Percentiles rank a stretch among this genome's conserved stretches.
Evolutionary conservation across 331 rosid genomes (phyloP).

Genomic region (Malus hybrid): DNA sequence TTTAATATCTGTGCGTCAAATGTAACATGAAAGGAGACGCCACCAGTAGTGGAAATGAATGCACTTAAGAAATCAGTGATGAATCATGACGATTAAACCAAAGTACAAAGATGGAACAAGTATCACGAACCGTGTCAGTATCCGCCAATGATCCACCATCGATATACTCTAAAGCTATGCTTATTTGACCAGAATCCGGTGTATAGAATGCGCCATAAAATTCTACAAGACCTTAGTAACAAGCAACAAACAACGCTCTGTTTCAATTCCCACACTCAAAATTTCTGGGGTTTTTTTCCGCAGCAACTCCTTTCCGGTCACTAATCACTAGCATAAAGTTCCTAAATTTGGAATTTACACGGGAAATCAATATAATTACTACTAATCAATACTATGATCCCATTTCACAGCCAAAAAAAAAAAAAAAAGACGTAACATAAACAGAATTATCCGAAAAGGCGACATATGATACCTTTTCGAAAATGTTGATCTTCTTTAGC

Average conservation of each 20-base stretch:
- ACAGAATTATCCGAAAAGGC: too few relatives aligned
- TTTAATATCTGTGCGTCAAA: neutral
- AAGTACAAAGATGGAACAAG: neutral
- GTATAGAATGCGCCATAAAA: conserved; percentile 97
- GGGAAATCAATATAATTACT: neutral
- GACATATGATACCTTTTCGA: conserved; percentile 60
- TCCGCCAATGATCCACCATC: conserved; percentile 84
- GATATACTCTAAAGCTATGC: conserved; percentile 96
- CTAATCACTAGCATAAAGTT: neutral
- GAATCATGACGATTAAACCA: neutral
- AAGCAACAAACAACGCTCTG: neutral
- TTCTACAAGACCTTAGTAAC: conserved; percentile 85
- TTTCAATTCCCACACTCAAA: neutral
- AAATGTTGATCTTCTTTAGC: conserved; percentile 84
- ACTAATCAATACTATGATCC: neutral
- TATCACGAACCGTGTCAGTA: conserved; percentile 40
- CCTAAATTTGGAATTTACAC: neutral
- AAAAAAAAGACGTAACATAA: neutral
- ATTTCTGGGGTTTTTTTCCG: neutral
- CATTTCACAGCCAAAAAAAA: neutral
- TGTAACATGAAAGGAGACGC: neutral
- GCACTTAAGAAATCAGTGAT: neutral
- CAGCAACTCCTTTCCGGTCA: neutral
- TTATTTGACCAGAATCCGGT: conserved; percentile 94
- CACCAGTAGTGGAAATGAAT: neutral